Conservation (phyloP, 169 alveolate genomes). For the Plasmodium ovale region DNA sequence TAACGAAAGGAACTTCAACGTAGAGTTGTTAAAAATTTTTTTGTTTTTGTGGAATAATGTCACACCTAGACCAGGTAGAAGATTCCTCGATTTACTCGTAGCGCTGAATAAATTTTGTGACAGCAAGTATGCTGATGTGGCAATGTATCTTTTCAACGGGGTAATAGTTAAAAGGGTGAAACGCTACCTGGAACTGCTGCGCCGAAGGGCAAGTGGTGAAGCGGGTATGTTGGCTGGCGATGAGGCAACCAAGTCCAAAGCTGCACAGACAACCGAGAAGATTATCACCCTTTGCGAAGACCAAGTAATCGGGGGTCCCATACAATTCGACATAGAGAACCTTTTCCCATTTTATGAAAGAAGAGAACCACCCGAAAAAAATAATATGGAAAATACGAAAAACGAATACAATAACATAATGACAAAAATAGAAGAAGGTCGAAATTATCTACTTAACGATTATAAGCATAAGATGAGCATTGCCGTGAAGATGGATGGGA, state of each 20-base stretch:
- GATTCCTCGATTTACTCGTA: conserved; percentile 12
- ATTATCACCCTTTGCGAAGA: conserved; percentile 1
- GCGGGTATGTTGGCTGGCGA: too few species aligned
- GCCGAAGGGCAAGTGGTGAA: background rate
- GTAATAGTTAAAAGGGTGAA: background rate
- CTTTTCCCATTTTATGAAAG: background rate
- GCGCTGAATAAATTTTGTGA: conserved; percentile 11
- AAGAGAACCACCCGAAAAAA: background rate
- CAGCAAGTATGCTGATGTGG: conserved; percentile 1
- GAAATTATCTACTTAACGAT: conserved; percentile 31
- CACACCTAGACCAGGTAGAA: conserved; percentile 22
- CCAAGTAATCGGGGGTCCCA: conserved; percentile 2
- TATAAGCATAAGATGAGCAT: conserved; percentile 45
- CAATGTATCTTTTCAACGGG: background rate
- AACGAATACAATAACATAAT: background rate
- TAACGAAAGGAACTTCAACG: conserved; percentile 7
- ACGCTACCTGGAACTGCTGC: conserved; percentile 5
- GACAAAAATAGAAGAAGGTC: conserved; percentile 1
- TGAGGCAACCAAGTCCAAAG: background rate
- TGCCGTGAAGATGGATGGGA: background rate
- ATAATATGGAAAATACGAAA: background rate
- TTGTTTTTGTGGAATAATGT: conserved; percentile 17
- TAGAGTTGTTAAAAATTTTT: conserved; percentile 30
- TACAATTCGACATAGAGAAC: conserved; percentile 14
- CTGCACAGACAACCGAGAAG: background rate